Evolutionary conservation across 768 basidiomycete genomes (phyloP), one percentile per base, ranked within the genome.

Genomic region (Tricholoma furcatifolium): DNA sequence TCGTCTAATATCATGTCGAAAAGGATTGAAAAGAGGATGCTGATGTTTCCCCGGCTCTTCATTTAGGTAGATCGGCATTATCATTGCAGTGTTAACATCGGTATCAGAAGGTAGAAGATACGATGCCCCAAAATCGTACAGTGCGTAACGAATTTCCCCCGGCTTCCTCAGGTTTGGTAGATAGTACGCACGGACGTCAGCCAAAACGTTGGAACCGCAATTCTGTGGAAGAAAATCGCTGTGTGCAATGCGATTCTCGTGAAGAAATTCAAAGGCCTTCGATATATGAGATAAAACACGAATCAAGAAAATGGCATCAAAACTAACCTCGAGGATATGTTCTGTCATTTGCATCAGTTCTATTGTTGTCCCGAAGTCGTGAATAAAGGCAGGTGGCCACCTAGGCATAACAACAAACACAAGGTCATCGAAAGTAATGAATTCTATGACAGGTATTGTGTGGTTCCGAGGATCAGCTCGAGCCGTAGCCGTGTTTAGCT

Each of bases 391-490:
- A 8, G 3, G 3, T 31, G 45, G 45, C 45, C 30, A 46, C 12
- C 30, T 46, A 9, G 62, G 62, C 59, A 57, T 60, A 17, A 63
- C 62, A 3, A 51, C 55, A 32, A 60, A 63, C 1, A 54, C 40
- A 9, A 58, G 39, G 9, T 43, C 50, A 30, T 58, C 55, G n/a
- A 57, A 58, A 10, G 30, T 41, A 2, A 61, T 7, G n/a, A 49
- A 62, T 2, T 61, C 61, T 2, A 65, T 14, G 12, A 56, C 41
- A 23, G 24, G 55, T 3, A 62, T 58, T 0, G 61, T 61, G 38
- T 59, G 60, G 38, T 65, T 65, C 15, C 56, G 48, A 14, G 61
- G 56, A 32, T 65, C 56, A 3, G 54, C 44, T 2, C 58, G 47
- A 6, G 55, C 35, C 10, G 35, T 34, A 7, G 51, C 31, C 8